Percentiles rank a stretch among this genome's conserved stretches.
phyloP scores from a whole-genome alignment of 495 filamentous ascomycete genomes.

The Cetradonia linearis region DNA sequence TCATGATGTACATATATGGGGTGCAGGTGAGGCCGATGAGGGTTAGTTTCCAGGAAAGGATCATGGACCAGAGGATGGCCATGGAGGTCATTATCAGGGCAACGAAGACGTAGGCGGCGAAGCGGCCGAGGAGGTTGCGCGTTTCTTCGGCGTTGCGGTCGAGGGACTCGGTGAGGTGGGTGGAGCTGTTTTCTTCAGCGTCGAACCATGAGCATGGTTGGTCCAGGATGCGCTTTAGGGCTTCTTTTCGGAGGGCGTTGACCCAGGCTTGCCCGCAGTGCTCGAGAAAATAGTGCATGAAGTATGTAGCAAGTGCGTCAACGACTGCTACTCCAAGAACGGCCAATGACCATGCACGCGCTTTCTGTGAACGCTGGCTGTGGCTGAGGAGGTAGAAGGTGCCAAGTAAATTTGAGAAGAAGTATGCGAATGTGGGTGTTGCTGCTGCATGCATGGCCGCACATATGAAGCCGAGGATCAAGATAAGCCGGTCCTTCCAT shows the following conservation, averaged over 20 bases:
- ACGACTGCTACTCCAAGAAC: conserved; percentile 58
- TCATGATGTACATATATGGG: conserved; percentile 58
- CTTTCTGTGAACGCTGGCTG: conserved; percentile 33
- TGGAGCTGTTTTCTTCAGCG: conserved; percentile 50
- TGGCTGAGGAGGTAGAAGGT: conserved; percentile 50
- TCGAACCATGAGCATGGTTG: conserved; percentile 87
- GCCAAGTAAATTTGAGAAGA: conserved; percentile 62
- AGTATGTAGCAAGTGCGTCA: conserved; percentile 54
- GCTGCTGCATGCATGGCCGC: conserved; percentile 55
- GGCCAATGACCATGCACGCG: conserved; percentile 55
- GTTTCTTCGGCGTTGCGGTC: conserved; percentile 84
- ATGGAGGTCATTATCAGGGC: conserved; percentile 53
- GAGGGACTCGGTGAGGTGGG: conserved; percentile 55
- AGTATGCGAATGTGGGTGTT: conserved; percentile 68
- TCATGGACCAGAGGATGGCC: conserved; percentile 62
- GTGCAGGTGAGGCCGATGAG: conserved; percentile 59
- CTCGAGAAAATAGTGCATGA: conserved; percentile 62
- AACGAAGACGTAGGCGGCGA: conserved; percentile 58
- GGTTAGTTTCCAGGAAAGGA: conserved; percentile 71
- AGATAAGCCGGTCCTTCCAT: conserved; percentile 37
- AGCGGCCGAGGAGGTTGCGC: conserved; percentile 68
- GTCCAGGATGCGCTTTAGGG: conserved; percentile 58
- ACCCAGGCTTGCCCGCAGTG: conserved; percentile 68
- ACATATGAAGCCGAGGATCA: conserved; percentile 51
- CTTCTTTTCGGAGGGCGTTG: conserved; percentile 55